Base-by-base conservation (phyloP, 768 basidiomycete genomes). In the Tricholomella constricta region DNA sequence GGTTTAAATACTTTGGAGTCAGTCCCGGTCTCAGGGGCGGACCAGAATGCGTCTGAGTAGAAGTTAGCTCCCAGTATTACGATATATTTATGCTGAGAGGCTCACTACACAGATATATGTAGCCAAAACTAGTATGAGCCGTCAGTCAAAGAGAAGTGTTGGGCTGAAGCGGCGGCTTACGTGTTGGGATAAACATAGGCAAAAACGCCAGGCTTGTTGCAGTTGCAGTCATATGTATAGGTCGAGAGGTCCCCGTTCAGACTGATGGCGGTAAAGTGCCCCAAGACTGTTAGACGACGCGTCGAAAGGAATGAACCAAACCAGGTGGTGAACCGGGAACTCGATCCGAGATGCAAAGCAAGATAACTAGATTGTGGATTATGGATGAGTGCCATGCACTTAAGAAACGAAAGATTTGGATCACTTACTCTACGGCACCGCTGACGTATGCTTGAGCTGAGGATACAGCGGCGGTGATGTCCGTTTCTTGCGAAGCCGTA, bases 321-420 rank as follows among this genome's bases (percentile, higher is more conserved):
- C 79, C 80, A 82, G 26, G 78, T 78, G 19, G 65, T 73, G 57
- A 71, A 81, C 44, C 79, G 74, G 11, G 74, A 49, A 0, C 76
- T 71, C 6, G 69, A 51, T 7, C 71, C 56, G 25, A 71, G 71
- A 58, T 74, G 64, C 17, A 65, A 54, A 22, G 56, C 56, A 37
- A 73, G 62, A 60, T 74, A 77, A 6, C 72, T 68, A 44, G 23
- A 44, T 19, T n/a, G 34, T n/a, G 2, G 9, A 32, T 14, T 23
- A 12, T 29, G 20, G 9, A 1, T 32, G 3, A 23, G 23, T 25
- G n/a, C n/a, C n/a, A n/a, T n/a, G n/a, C n/a, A n/a, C n/a, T n/a
- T 5, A 11, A 7, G 40, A 22, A 19, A 23, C 7, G 37, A 38
- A 20, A 20, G 22, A 14, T 31, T 35, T 15, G 29, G 19, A 11